Evolutionary conservation across 2,329 filamentous ascomycete genomes (phyloP), one percentile per base, ranked within the genome.

Genomic region (Akanthomyces muscarius): DNA sequence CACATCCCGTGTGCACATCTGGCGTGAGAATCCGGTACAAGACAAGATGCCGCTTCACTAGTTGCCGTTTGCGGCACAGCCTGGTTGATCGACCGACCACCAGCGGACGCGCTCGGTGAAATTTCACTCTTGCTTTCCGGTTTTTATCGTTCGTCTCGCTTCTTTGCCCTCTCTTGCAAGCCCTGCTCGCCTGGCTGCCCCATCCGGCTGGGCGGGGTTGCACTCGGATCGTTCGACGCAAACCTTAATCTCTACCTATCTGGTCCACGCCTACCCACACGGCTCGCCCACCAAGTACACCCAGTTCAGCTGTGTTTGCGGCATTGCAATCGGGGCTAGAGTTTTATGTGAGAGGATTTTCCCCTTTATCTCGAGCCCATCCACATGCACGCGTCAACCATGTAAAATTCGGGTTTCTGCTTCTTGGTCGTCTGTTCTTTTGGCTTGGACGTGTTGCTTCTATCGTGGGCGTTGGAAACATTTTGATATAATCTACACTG

Each of bases 181-280:
- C 28, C 23, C 33, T 36, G 33, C 33, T 11, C 2, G 33, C 33
- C 10, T 8, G 33, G 7, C 18, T 33, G 16, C 38, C n/a, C 36
- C 36, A 51, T 51, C 36, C 23, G 36, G 38, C 25, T 44, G 33
- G 36, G 30, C 16, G 41, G 53, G 41, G 38, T n/a, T 54, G 53
- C 25, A 36, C n/a, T 56, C 41, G 53, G 36, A 52, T 44, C 47
- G 47, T 60, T 51, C 57, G 57, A 60, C 36, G 2, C 54, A 60
- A 60, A 60, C 57, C 57, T 60, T 60, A 60, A 55, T 18, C 3
- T 45, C 11, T 38, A 38, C 42, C n/a, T 23, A 28, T 38, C 11
- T 44, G 42, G 25, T 23, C 30, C 41, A 14, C 33, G 33, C 16
- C 25, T 11, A 38, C 56, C 56, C 56, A 59, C 56, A 51, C 41